Conservation (phyloP, 2,329 filamentous ascomycete genomes). For the Amphichorda felina region DNA sequence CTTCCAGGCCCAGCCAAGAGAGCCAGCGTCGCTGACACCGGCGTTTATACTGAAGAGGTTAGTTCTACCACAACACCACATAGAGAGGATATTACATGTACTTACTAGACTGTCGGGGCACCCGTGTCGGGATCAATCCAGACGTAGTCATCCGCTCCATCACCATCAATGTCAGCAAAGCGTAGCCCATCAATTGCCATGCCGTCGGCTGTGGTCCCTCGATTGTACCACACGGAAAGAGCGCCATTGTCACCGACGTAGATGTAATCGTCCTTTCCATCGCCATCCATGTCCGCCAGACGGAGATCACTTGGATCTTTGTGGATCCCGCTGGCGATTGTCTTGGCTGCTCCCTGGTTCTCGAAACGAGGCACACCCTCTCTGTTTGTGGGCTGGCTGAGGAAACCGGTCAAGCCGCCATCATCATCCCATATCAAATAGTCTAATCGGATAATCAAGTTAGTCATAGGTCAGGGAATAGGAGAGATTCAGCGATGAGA, state of each 20-base stretch:
- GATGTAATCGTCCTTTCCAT: not conserved
- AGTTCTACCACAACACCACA: no score
- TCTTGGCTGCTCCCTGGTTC: conserved; percentile 7
- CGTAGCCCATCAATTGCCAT: conserved; percentile 6
- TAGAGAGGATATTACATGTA: no score
- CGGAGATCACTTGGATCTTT: conserved; percentile 5
- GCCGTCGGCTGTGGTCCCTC: conserved; percentile 6
- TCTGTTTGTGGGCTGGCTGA: conserved; percentile 6
- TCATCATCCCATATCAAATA: conserved; percentile 9
- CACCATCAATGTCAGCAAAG: conserved; percentile 7
- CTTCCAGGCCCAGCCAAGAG: conserved; percentile 4
- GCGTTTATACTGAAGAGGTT: not conserved
- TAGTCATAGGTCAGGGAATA: no score
- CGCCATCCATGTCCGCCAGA: conserved; percentile 7
- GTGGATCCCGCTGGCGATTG: conserved; percentile 4
- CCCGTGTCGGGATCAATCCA: conserved; percentile 7
- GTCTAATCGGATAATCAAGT: conserved; percentile 2
- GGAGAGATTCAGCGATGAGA: not conserved
- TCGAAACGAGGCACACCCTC: conserved; percentile 8
- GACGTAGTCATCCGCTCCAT: conserved; percentile 9
- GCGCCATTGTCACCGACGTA: not conserved
- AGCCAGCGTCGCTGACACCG: not conserved
- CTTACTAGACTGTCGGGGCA: conserved; percentile 4
- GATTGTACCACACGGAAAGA: not conserved
- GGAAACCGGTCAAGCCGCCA: conserved; percentile 6